Evolutionary conservation across 2,329 filamentous ascomycete genomes (phyloP).

Genomic region (Colletotrichum sp.): DNA sequence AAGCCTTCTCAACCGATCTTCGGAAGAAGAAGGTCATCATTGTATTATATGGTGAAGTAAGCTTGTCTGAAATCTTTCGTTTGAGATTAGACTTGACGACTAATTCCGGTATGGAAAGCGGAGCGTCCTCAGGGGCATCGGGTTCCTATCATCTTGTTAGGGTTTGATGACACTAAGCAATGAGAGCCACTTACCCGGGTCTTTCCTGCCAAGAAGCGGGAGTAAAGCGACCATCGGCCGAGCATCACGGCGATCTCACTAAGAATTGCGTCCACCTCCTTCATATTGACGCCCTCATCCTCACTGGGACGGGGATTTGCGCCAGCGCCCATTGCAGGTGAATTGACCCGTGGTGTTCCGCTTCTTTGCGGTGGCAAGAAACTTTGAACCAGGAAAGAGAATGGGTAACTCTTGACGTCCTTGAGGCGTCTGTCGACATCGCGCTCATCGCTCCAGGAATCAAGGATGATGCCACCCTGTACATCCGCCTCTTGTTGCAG

Average conservation of each 20-base stretch:
- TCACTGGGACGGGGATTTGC: constrained; percentile 69
- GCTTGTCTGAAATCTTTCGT: constrained; percentile 76
- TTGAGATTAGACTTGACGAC: constrained; percentile 79
- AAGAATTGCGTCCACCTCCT: constrained; percentile 86
- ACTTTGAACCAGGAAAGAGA: constrained; percentile 95
- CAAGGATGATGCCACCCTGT: constrained; percentile 92
- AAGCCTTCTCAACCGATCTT: constrained; percentile 94
- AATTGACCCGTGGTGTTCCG: constrained; percentile 71
- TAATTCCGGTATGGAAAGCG: constrained; percentile 73
- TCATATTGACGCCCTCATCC: constrained; percentile 96
- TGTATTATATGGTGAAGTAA: constrained; percentile 82
- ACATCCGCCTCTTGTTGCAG: constrained; percentile 95
- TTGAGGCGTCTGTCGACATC: constrained; percentile 84
- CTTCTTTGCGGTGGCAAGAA: constrained; percentile 77
- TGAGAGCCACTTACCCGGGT: constrained; percentile 66
- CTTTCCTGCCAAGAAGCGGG: constrained; percentile 86
- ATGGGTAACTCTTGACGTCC: constrained; percentile 97
- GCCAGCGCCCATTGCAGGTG: constrained; percentile 69
- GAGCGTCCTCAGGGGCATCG: constrained; percentile 54
- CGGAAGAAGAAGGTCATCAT: constrained; percentile 98
- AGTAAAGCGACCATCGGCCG: constrained; percentile 90
- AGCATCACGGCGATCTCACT: constrained; percentile 93
- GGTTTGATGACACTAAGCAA: background rate
- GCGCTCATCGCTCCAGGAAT: constrained; percentile 93
- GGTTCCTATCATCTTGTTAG: constrained; percentile 50